Evolutionary conservation across 1,284 basidiomycete species (phyloP).

Genomic region (Puccinia hordei): DNA sequence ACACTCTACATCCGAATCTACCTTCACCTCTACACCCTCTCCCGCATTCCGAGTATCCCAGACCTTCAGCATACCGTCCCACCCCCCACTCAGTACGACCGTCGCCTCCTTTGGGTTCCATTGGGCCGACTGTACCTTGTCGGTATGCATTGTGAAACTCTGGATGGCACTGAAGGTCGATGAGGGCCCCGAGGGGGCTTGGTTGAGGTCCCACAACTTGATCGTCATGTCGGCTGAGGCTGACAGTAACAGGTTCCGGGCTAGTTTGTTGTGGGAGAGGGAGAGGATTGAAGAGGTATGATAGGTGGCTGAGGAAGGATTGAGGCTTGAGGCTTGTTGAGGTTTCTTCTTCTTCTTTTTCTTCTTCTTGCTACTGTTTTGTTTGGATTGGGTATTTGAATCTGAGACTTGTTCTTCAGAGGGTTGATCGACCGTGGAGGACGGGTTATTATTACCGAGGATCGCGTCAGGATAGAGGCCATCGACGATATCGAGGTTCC

Average conservation of each 20-base stretch:
- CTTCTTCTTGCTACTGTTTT: constrained; percentile 80
- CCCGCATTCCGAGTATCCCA: constrained; percentile 87
- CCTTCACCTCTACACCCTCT: constrained; percentile 71
- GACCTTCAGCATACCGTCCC: constrained; percentile 86
- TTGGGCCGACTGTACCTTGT: constrained; percentile 96
- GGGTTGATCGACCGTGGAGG: constrained; percentile 7
- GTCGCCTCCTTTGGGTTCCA: constrained; percentile 89
- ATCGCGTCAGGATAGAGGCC: constrained; percentile 91
- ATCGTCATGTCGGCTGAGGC: constrained; percentile 93
- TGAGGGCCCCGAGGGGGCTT: constrained; percentile 64
- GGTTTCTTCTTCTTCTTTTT: constrained; percentile 62
- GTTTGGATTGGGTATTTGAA: constrained; percentile 68
- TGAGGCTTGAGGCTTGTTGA: not conserved
- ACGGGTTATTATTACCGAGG: constrained; percentile 65
- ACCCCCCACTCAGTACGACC: constrained; percentile 86
- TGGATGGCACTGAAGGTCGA: constrained; percentile 67
- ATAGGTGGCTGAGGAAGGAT: constrained; percentile 63
- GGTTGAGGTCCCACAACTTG: constrained; percentile 92
- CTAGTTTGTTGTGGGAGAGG: constrained; percentile 86
- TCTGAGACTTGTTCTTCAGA: constrained; percentile 56
- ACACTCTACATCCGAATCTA: constrained; percentile 89
- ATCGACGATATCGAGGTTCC: constrained; percentile 91
- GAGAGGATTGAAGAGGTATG: constrained; percentile 92
- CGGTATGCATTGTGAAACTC: constrained; percentile 84
- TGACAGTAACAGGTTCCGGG: constrained; percentile 85